Base-by-base conservation (phyloP, 208 protist genomes). In the Leptomonas seymouri region DNA sequence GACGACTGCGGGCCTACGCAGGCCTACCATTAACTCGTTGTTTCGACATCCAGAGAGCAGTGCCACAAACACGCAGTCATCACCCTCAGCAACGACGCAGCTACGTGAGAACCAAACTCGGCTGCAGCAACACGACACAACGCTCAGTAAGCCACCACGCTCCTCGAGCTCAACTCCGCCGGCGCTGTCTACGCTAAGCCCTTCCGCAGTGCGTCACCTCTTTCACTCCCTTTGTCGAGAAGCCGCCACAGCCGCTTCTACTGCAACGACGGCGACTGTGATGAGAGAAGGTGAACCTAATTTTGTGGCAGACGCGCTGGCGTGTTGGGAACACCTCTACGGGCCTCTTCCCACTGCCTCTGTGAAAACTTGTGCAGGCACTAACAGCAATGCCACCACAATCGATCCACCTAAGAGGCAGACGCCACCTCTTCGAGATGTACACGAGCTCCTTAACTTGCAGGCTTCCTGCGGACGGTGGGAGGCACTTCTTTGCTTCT, bases 381-480 rank as follows among this genome's bases (percentile, higher is more conserved):
- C 3, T 23, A 0, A 21, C 59, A 20, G 30, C 39, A 20, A 15
- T 30, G 9, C 27, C 28, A 39, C 28, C 30, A 15, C 27, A n/a
- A 16, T 1, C 30, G n/a, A 12, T 36, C 12, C n/a, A 44, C 45
- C 34, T 27, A 27, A 9, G 1, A 62, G 21, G 15, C 23, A 18
- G 5, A 30, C 30, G 3, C 78, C 84, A 16, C 71, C 78, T 2
- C 30, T 74, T 54, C 62, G 63, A 49, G 86, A 94, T 36, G 59
- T 94, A 42, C 84, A 81, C 31, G 62, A 74, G 27, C 56, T 93
- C 23, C 72, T 93, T 14, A 92, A 95, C 66, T 27, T 67, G 11
- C 60, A 91, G 18, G 90, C 80, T 6, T 56, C 53, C 12, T 36
- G 55, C 12, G 51, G 73, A 14, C 74, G 64, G 25, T 90, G 76